phyloP scores from a whole-genome alignment of 192 early-diverging fungal species.

The Cetraspora pellucida region DNA sequence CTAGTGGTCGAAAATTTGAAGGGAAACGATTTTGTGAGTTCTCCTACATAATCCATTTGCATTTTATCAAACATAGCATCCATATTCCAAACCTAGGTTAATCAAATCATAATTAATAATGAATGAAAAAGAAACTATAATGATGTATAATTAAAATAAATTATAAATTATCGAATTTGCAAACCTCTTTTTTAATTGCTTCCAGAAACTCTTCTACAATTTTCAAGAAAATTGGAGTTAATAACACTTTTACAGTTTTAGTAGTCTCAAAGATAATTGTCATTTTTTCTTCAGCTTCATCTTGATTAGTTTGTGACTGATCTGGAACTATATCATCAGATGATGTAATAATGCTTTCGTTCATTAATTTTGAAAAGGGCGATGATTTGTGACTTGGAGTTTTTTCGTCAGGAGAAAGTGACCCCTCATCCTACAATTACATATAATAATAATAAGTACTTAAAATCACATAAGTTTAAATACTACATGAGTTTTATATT shows the following conservation, averaged over 20 bases:
- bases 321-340: slow-evolving; percentile 24
- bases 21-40: slow-evolving; percentile 55
- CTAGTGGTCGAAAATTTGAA: slow-evolving; percentile 53
- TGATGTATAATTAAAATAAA: background rate
- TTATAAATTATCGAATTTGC: background rate
- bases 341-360: slow-evolving; percentile 28
- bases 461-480: background rate
- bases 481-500: background rate
- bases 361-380: slow-evolving; percentile 18
- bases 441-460: background rate
- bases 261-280: slow-evolving; percentile 59
- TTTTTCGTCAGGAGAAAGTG: background rate
- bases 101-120: slow-evolving; percentile 25
- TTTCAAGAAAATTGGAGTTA: slow-evolving; percentile 71
- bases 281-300: slow-evolving; percentile 44
- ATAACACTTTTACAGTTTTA: slow-evolving; percentile 55
- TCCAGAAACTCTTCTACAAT: slow-evolving; percentile 67
- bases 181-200: slow-evolving; percentile 56
- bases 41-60: slow-evolving; percentile 64
- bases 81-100: slow-evolving; percentile 59
- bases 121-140: background rate
- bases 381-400: slow-evolving; percentile 23
- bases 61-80: slow-evolving; percentile 68
- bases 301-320: slow-evolving; percentile 32
- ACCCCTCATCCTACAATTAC: background rate